A percentile compares a stretch with the other conserved stretches of the same genome.
Conservation (phyloP, 495 filamentous ascomycete genomes). For the Aspergillus wentii region DNA sequence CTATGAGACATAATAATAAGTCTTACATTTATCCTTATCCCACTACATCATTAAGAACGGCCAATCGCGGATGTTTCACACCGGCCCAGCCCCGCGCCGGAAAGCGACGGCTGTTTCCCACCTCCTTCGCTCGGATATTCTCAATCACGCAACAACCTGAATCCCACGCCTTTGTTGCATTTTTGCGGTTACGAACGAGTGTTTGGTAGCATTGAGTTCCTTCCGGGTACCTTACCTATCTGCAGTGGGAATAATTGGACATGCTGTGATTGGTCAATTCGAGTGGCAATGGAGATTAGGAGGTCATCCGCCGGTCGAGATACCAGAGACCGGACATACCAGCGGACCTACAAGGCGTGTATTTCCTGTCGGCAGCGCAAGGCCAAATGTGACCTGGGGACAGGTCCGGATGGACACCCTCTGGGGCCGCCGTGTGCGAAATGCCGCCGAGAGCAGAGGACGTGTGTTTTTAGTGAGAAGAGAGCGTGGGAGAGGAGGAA, state of each 20-base stretch:
- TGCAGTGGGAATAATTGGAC: too few species aligned
- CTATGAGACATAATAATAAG: too few species aligned
- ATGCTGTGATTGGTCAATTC: slow-evolving; percentile 17
- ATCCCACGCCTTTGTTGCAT: background rate
- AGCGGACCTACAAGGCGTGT: slow-evolving; percentile 48
- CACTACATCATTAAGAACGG: too few species aligned
- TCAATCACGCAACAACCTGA: too few species aligned
- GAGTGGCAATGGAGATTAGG: slow-evolving; percentile 37
- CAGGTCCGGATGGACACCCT: slow-evolving; percentile 70
- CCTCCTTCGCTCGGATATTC: background rate
- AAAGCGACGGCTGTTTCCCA: slow-evolving; percentile 16
- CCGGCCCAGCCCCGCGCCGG: slow-evolving; percentile 10
- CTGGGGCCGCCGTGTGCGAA: slow-evolving; percentile 89
- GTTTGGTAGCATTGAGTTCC: background rate
- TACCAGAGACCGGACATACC: slow-evolving; percentile 32
- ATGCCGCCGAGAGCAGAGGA: slow-evolving; percentile 83
- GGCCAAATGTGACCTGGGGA: slow-evolving; percentile 42
- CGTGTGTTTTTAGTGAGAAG: slow-evolving; percentile 90
- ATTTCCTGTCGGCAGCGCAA: slow-evolving; percentile 44
- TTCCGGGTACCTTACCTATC: too few species aligned
- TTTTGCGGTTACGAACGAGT: background rate
- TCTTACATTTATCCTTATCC: too few species aligned
- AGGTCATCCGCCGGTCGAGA: slow-evolving; percentile 24
- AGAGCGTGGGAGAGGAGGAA: slow-evolving; percentile 42
- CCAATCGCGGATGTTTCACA: slow-evolving; percentile 13